Base-by-base conservation (phyloP, 108 stramenopile species). In the Fragilariopsis cylindrus region DNA sequence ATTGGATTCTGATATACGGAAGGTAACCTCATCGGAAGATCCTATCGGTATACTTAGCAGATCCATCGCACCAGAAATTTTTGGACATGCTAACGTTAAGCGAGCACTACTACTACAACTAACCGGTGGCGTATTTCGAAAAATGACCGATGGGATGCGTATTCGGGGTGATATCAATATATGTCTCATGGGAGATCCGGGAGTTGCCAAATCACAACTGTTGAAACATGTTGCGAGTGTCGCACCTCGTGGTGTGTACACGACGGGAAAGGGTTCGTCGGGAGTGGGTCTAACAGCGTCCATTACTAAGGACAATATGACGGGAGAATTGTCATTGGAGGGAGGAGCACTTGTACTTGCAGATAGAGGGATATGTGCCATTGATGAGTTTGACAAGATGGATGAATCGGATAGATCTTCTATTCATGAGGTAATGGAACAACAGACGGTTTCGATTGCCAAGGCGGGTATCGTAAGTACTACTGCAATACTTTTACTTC, bases 381-480 rank as follows among this genome's bases (percentile, higher is more conserved):
- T 99, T 80, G 78, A 98, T 76, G 98, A 98, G 89, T 98, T 98
- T 65, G 97, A 98, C 82, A 97, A 97, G 83, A 98, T 98, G 97
- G 97, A 98, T 72, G 97, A 99, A 76, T 60, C 79, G 3, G 97
- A 99, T 66, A 88, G 99, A 44, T 98, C 99, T 8, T 98, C 98
- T 15, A 99, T 99, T 64, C 99, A 99, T 82, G 99, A 99, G 87
- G 99, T 99, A 21, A 99, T 99, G 98, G 99, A 99, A 85, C 98
- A 99, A 71, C 99, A 99, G 88, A 98, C 98, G 11, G 97, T 99
- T 8, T 89, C 86, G 49, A 92, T 99, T 21, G 98, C 98, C 70
- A 99, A 99, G 78, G 99, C 98, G 0, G 99, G 99, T 30, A 99
- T 99, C 76, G 98, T 68, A 47, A 68, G 67, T 60, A 30, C n/a